Percentiles rank a stretch among this genome's conserved stretches.
Conservation (phyloP, 2,329 filamentous ascomycete genomes). For the Boeremia exigua region DNA sequence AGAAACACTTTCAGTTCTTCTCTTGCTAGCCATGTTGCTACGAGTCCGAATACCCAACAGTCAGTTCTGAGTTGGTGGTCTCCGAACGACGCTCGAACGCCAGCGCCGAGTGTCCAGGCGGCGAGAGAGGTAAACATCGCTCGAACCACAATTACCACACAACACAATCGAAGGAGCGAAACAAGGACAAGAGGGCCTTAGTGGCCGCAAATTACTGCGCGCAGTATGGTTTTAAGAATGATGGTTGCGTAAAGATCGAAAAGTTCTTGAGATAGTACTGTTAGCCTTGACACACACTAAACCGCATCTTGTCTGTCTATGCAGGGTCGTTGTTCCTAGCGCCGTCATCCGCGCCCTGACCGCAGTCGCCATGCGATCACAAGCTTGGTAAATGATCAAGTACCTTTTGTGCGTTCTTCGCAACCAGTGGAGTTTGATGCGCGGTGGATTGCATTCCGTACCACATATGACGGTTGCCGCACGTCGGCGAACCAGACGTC, state of each 20-base stretch:
- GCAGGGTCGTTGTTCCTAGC: conserved; percentile 8
- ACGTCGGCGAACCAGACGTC: conserved; percentile 10
- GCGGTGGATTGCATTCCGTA: conserved; percentile 9
- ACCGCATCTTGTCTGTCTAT: conserved; percentile 16
- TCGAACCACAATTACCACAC: conserved; percentile 3
- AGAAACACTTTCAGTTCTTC: conserved; percentile 11
- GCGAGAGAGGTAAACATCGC: conserved; percentile 26
- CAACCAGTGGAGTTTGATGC: conserved; percentile 1
- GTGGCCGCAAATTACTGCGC: conserved; percentile 3
- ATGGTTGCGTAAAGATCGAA: conserved; percentile 8
- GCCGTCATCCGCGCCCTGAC: conserved; percentile 3
- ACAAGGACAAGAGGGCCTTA: neutral
- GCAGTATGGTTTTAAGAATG: conserved; percentile 4
- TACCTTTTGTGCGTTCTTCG: neutral
- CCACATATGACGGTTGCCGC: conserved; percentile 7
- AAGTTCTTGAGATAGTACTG: conserved; percentile 13
- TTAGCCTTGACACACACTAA: conserved; percentile 13
- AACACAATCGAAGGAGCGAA: neutral
- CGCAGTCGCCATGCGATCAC: neutral
- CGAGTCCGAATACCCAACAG: conserved; percentile 22
- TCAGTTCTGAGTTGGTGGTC: conserved; percentile 32
- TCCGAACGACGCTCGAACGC: conserved; percentile 20
- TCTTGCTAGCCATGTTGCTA: conserved; percentile 18
- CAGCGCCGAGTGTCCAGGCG: conserved; percentile 28
- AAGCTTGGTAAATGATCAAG: neutral